Evolutionary conservation across 2,329 filamentous ascomycete genomes (phyloP), one percentile per base, ranked within the genome.

Genomic region (Alternaria conjuncta): DNA sequence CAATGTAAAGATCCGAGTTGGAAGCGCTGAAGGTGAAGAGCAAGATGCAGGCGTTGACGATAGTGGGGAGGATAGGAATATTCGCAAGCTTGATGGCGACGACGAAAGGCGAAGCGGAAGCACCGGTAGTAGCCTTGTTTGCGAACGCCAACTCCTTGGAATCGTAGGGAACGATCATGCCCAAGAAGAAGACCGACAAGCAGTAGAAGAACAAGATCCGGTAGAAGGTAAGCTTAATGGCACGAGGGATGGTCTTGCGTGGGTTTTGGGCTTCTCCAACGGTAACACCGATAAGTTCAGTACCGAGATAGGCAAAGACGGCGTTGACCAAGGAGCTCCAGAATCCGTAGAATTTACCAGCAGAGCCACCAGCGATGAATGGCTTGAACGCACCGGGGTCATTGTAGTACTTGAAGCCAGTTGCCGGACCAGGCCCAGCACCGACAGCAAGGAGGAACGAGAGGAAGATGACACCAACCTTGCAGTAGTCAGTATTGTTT

Each of bases 151-250:
- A 88, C 0, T 87, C 78, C 0, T 67, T 0, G 43, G 86, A 87
- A 83, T 94, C 82, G 84, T 91, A 94, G 1, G 91, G 90, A 5
- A 95, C 90, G 55, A 91, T 85, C 86, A 93, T 92, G 74, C 92
- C 92, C 58, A 95, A 83, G 55, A 94, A 85, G 56, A 95, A 85
- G 36, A 94, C 90, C 21, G 87, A 89, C 62, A 93, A 79, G 72
- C 89, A 85, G 84, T 95, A 95, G 84, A 95, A 95, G 82, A 94
- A 83, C 69, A 93, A 81, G 77, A 95, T 94, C 61, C 92, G 92
- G 83, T 88, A 94, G 80, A 94, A 94, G 69, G 91, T 94, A 54
- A 93, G 85, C 77, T 89, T 91, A 84, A 94, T 94, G 57, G 91
- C 92, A 63, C 89, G 88, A 7, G 92, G 92, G 65, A 95, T 89